Base-by-base conservation (phyloP, 108 stramenopile genomes). In the Aureococcus anophagefferens region DNA sequence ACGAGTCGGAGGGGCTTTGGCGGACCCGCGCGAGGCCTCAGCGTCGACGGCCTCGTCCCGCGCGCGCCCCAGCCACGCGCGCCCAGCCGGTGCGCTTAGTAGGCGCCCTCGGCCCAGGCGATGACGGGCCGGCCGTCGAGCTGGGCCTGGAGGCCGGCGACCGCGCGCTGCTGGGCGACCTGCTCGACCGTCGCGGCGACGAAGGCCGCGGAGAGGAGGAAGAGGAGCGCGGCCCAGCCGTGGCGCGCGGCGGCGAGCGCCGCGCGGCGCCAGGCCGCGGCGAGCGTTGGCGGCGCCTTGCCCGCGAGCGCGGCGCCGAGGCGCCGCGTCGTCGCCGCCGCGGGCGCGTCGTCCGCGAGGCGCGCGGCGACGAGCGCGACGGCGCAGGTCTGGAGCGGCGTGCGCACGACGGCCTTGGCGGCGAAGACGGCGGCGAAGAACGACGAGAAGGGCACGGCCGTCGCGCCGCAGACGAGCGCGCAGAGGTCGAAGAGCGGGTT, bases 401-500 rank as follows among this genome's bases (percentile, higher is more conserved):
- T 81, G 65, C 80, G 81, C 32, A 83, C 73, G 29, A 69, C 76
- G 0, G 83, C 81, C 76, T 85, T 85, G 35, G 84, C 85, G 28
- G 85, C 37, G 30, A 85, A 74, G 5, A 79, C 77, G 21, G 84
- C 85, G n/a, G 32, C 62, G 68, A 86, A 86, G 71, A 85, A 86
- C 9, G 85, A 80, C 65, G 35, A 74, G 71, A 86, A 83, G 17
- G 83, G 77, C 63, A 86, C 75, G 63, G 75, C 46, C 31, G 76
- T 64, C 40, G 77, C 67, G 21, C 85, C 85, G 71, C 85, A 86
- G 66, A 72, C 78, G 64, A 86, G 77, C 46, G 84, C 85, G 44
- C 82, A 84, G 18, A 86, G 72, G 63, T 86, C 85, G 64, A 86
- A 86, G 30, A 82, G 77, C 68, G 82, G 68, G 73, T 86, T 86